phyloP scores from a whole-genome alignment of 108 stramenopile genomes.

The Skeletonema costatum region DNA sequence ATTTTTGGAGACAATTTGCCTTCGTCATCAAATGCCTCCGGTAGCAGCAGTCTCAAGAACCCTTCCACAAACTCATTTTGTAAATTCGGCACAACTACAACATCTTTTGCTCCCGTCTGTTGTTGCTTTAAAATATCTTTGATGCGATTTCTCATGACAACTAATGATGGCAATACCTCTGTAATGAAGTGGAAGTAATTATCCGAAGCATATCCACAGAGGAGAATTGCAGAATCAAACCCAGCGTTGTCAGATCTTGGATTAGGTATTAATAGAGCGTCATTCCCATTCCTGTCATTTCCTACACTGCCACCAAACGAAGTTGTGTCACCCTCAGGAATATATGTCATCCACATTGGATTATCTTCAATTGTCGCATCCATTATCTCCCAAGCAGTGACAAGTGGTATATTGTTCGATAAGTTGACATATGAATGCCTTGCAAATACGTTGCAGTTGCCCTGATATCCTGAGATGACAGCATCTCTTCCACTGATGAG shows the following conservation, averaged over 20 bases:
- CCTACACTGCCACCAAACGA: conserved; percentile 7
- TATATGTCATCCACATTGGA: conserved; percentile 16
- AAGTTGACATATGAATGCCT: conserved; percentile 31
- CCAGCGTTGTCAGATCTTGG: not conserved
- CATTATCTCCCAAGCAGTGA: conserved; percentile 23
- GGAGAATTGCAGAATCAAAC: conserved; percentile 16
- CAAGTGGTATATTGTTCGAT: conserved; percentile 25
- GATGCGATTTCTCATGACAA: conserved; percentile 24
- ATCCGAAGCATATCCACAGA: conserved; percentile 16
- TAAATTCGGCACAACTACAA: conserved; percentile 25
- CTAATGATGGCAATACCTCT: conserved; percentile 26
- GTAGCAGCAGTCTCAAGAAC: conserved; percentile 19
- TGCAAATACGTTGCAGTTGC: conserved; percentile 15
- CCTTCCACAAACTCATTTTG: conserved; percentile 32
- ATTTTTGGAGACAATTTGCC: conserved; percentile 1
- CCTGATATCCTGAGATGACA: conserved; percentile 14
- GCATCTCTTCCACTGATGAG: conserved; percentile 31
- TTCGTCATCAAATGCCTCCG: conserved; percentile 1
- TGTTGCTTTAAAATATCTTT: not conserved
- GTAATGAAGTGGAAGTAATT: conserved; percentile 34
- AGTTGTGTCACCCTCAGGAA: conserved; percentile 8
- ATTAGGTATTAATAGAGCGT: conserved; percentile 24
- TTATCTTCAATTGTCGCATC: conserved; percentile 16
- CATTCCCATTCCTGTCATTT: conserved; percentile 16
- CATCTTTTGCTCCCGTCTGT: conserved; percentile 4